Conservation (phyloP, 169 alveolate genomes). For the Babesia caballi region DNA sequence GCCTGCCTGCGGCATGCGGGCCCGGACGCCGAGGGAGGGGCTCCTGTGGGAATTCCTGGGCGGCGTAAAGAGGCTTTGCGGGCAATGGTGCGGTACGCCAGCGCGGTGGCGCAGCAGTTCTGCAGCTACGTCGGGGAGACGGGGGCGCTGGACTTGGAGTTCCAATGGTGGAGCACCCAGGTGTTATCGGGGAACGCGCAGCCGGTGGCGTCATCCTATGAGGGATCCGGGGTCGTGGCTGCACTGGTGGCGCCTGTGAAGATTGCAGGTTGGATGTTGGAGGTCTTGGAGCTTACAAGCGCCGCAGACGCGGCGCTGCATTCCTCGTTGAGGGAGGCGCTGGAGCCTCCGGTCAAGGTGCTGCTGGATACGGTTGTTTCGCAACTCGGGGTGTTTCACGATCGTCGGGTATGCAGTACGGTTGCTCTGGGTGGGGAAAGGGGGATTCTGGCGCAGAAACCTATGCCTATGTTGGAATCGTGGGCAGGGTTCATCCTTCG, state of each 20-base stretch:
- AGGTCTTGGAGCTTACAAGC: not conserved
- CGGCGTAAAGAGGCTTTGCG: not conserved
- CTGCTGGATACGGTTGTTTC: not conserved
- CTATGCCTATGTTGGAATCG: constrained; percentile 17
- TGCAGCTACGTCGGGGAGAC: not conserved
- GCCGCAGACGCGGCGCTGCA: not conserved
- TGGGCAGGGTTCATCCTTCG: constrained; percentile 19
- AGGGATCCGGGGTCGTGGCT: not conserved
- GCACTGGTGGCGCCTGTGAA: not conserved
- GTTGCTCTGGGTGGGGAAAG: not conserved
- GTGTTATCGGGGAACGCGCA: not conserved
- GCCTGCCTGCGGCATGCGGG: not conserved
- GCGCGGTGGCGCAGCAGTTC: not conserved
- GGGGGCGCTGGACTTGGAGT: not conserved
- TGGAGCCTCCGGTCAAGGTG: not conserved
- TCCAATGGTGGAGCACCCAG: constrained; percentile 7
- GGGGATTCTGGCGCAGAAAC: not conserved
- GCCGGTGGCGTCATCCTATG: not conserved
- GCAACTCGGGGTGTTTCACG: not conserved
- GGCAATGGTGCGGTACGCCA: not conserved
- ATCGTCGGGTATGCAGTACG: not conserved
- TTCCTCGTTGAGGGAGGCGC: not conserved
- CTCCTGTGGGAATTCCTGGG: not conserved
- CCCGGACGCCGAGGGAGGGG: not conserved
- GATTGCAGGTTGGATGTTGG: not conserved